phyloP scores from a whole-genome alignment of 139 green algal genomes.

The Raphidocelis subcapitata region DNA sequence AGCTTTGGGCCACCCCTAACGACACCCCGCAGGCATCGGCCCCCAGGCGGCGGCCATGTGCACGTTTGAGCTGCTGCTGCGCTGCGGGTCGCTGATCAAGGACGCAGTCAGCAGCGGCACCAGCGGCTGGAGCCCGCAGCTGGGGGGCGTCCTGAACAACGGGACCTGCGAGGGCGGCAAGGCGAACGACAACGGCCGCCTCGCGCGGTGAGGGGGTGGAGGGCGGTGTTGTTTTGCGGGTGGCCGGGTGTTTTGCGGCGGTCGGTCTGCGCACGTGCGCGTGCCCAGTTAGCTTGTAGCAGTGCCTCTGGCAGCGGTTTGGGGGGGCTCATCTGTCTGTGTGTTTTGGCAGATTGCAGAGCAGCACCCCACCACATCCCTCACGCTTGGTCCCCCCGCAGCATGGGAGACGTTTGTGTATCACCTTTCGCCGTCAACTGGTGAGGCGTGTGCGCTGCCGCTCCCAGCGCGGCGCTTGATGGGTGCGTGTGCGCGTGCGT shows the following conservation, averaged over 20 bases:
- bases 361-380: background rate
- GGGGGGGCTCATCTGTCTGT: background rate
- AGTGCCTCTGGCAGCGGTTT: no score
- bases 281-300: background rate
- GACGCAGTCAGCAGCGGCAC: slow-evolving; percentile 63
- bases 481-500: no score
- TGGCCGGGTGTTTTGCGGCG: background rate
- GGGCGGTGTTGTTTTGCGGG: background rate
- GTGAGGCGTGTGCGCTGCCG: no score
- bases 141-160: slow-evolving; percentile 27
- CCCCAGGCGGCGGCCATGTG: slow-evolving; percentile 43
- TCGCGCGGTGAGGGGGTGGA: slow-evolving; percentile 26
- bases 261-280: background rate
- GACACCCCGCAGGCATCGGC: slow-evolving; percentile 61
- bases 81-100: slow-evolving; percentile 40
- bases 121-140: slow-evolving; percentile 51
- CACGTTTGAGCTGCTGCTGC: slow-evolving; percentile 42
- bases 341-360: background rate
- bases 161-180: slow-evolving; percentile 7
- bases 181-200: slow-evolving; percentile 33
- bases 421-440: slow-evolving; percentile 56
- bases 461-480: no score
- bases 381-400: slow-evolving; percentile 9
- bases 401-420: slow-evolving; percentile 50
- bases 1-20: no score